These are phyloP conservation scores for Tolypocladium inflatum DNA, from an alignment of 2,329 filamentous ascomycete genomes.

Conservation along the genomic window DNA sequence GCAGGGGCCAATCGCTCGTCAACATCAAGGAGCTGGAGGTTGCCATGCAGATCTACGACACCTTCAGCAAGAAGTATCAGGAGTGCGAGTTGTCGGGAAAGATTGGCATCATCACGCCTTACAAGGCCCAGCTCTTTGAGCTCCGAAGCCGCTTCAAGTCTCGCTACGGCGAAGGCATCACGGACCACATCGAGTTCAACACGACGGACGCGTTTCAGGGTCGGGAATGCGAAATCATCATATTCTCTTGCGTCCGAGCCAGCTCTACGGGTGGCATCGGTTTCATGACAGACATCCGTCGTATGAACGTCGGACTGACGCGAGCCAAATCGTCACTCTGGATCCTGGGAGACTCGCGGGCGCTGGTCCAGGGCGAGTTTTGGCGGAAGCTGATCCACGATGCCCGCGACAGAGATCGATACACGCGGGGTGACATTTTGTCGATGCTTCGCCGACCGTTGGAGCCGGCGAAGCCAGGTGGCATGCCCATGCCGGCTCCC, in stretches of 20 bases:
- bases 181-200: conserved; percentile 86
- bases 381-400: conserved; percentile 84
- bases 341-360: conserved; percentile 88
- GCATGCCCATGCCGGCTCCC: conserved; percentile 6
- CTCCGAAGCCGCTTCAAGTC: conserved; percentile 66
- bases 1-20: conserved; percentile 78
- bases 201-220: conserved; percentile 98
- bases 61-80: conserved; percentile 64
- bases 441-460: conserved; percentile 37
- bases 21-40: conserved; percentile 82
- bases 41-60: conserved; percentile 74
- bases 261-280: conserved; percentile 90
- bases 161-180: conserved; percentile 65
- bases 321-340: conserved; percentile 94
- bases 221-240: conserved; percentile 93
- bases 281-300: conserved; percentile 95
- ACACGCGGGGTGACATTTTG: conserved; percentile 58
- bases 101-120: conserved; percentile 95
- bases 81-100: conserved; percentile 66
- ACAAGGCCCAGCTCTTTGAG: conserved; percentile 84
- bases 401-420: conserved; percentile 62
- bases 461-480: conserved; percentile 20
- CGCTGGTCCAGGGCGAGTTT: conserved; percentile 78
- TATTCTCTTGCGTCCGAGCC: conserved; percentile 95
- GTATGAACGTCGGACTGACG: conserved; percentile 98